These are phyloP conservation scores for Letharia lupina DNA, from an alignment of 495 filamentous ascomycete genomes.

Conservation along the genomic window DNA sequence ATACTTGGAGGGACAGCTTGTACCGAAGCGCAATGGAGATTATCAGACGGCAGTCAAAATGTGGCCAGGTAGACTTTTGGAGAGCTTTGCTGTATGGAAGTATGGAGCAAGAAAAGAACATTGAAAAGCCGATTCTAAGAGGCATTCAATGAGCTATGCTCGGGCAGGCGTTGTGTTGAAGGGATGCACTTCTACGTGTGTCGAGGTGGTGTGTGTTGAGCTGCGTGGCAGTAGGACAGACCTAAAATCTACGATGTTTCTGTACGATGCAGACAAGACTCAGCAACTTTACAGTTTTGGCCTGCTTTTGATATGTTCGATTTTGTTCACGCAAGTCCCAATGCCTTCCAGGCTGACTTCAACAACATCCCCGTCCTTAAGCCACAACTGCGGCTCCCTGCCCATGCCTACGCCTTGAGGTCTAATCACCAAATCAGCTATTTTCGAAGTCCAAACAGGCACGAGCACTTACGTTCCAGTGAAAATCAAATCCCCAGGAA, in stretches of 20 bases:
- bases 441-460: not conserved
- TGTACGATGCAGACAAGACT: not conserved
- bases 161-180: not conserved
- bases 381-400: constrained; percentile 61
- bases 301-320: constrained; percentile 34
- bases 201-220: not conserved
- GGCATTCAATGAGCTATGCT: not conserved
- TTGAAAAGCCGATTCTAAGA: not conserved
- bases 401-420: constrained; percentile 77
- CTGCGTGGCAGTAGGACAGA: not conserved
- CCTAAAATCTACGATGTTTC: no score
- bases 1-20: not conserved
- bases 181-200: not conserved
- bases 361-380: constrained; percentile 73
- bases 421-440: constrained; percentile 30
- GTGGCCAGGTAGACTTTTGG: not conserved
- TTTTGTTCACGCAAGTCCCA: constrained; percentile 60
- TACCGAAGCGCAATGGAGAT: not conserved
- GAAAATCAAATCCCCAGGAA: constrained; percentile 76
- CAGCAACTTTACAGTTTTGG: constrained; percentile 11
- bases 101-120: not conserved
- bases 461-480: constrained; percentile 63
- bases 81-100: not conserved
- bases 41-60: not conserved
- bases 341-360: constrained; percentile 66